phyloP scores from a whole-genome alignment of 2,329 filamentous ascomycete species.

The Aspergillus fumigatus region DNA sequence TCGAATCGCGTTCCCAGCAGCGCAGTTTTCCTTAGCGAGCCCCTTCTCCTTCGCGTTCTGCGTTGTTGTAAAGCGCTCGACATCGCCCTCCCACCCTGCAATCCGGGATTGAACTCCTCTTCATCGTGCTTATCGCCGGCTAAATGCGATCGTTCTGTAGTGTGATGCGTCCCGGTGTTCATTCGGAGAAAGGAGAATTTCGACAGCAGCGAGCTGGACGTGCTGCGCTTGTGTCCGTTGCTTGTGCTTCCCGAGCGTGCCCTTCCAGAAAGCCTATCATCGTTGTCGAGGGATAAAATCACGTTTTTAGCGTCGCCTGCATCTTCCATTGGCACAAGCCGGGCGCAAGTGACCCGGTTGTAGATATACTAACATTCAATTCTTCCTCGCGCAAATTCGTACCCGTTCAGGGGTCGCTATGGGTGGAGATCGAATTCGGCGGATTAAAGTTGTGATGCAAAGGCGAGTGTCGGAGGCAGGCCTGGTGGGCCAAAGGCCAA shows the following conservation, averaged over 20 bases:
- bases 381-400: conserved; percentile 5
- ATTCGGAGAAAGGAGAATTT: conserved; percentile 64
- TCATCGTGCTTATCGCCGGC: conserved; percentile 22
- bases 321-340: conserved; percentile 34
- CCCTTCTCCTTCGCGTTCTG: conserved; percentile 66
- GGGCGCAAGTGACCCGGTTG: conserved; percentile 15
- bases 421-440: neutral
- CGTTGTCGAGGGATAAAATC: conserved; percentile 23
- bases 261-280: conserved; percentile 21
- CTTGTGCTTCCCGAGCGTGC: conserved; percentile 30
- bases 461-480: neutral
- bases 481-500: neutral
- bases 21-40: conserved; percentile 82
- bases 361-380: conserved; percentile 20
- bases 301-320: conserved; percentile 22
- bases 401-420: conserved; percentile 2
- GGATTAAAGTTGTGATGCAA: neutral
- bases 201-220: conserved; percentile 63
- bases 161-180: conserved; percentile 38
- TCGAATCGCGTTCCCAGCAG: conserved; percentile 59
- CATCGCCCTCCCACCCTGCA: conserved; percentile 47
- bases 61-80: conserved; percentile 46
- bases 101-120: conserved; percentile 25
- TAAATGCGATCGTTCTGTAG: conserved; percentile 19
- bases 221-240: conserved; percentile 48